Base-by-base conservation (phyloP, 2,329 filamentous ascomycete species). In the Arthrobotrys megalospora region DNA sequence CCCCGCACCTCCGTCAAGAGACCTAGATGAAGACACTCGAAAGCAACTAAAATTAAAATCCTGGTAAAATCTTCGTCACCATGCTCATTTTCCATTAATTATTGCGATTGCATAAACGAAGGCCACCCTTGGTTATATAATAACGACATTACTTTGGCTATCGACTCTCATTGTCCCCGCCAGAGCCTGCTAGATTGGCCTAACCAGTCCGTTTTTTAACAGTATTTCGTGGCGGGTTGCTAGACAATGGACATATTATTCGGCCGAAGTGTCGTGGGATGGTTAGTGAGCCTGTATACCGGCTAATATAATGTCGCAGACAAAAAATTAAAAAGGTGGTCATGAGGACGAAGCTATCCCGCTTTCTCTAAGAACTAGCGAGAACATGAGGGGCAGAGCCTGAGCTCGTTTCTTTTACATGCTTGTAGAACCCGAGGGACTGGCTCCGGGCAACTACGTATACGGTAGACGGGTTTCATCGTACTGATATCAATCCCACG, bases 291-390 rank as follows among this genome's bases (percentile, higher is more conserved):
- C 24, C 19, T 21, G 45, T 48, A 48, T 48, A 48, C 45, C 6
- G 45, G 45, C 45, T 48, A 48, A 48, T 48, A 48, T 48, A 10
- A 45, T 6, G 5, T 2, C 19, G 24, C 7, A 6, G 45, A 21
- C 12, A 48, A 48, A 21, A 24, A 45, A 1, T 24, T 48, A 48
- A 48, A 21, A 24, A 45, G 6, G 19, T 48, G 45, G 45, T 48
- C 45, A 48, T 48, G 45, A 48, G 45, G 45, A 24, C 45, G 16
- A 24, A 48, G 5, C 45, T 48, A 48, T 48, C 45, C 45, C 45
- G 45, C 45, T 24, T 24, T 48, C 19, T 48, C 12, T 24, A 7
- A 24, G 45, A 48, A 48, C 45, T 24, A 7, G 19, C 45, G 45
- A 48, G 19, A n/a, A n/a, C 36, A 3, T 8, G 36, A 10, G 19